Evolutionary conservation across 495 filamentous ascomycete species (phyloP).

Genomic region (Daldinia bambusicola): DNA sequence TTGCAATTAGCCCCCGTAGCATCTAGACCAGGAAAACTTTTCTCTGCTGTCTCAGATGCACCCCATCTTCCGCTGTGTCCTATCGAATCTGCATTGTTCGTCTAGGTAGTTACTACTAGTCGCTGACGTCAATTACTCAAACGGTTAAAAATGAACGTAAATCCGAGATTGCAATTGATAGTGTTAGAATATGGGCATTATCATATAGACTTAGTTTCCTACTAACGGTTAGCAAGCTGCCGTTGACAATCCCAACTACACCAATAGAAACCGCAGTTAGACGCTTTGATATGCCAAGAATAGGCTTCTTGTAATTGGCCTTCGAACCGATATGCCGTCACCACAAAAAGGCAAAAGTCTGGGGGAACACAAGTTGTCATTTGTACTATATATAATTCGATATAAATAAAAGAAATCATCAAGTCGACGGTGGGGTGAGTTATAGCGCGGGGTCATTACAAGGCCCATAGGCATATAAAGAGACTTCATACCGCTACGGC

Average conservation of each 20-base stretch:
- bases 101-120: background rate
- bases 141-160: background rate
- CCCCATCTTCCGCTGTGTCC: background rate
- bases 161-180: background rate
- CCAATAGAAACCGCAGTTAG: background rate
- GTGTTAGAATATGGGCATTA: background rate
- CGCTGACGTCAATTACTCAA: background rate
- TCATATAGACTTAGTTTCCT: background rate
- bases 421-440: slow-evolving; percentile 3
- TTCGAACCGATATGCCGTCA: background rate
- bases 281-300: background rate
- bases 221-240: background rate
- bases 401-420: background rate
- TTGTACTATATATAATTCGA: background rate
- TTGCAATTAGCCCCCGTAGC: background rate
- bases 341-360: background rate
- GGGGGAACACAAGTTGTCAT: background rate
- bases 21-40: slow-evolving; percentile 20
- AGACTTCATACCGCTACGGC: background rate
- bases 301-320: background rate
- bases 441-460: slow-evolving; percentile 1
- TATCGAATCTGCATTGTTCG: background rate
- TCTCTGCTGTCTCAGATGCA: slow-evolving; percentile 3
- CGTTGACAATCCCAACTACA: background rate
- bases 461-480: background rate